phyloP scores from a whole-genome alignment of 805 yeast species.

The Saitoella complicata region DNA sequence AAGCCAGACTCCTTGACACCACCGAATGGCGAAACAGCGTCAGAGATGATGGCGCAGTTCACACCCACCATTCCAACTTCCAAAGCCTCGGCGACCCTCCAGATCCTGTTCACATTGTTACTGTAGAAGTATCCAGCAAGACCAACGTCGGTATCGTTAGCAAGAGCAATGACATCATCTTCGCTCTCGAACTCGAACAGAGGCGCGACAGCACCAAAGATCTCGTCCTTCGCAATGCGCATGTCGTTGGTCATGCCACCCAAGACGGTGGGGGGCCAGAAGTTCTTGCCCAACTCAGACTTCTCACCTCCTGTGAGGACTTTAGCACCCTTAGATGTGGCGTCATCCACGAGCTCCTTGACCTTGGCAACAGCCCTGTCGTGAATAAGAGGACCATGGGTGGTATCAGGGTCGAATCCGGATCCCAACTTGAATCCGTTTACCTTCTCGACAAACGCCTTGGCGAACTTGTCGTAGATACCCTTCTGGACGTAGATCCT shows the following conservation, averaged over 20 bases:
- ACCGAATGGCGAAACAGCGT: slow-evolving; percentile 40
- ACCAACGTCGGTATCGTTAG: slow-evolving; percentile 41
- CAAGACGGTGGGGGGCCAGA: slow-evolving; percentile 39
- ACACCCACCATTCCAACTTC: slow-evolving; percentile 54
- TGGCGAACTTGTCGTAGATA: slow-evolving; percentile 33
- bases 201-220: slow-evolving; percentile 52
- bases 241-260: slow-evolving; percentile 35
- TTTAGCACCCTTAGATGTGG: slow-evolving; percentile 38
- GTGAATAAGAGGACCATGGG: slow-evolving; percentile 45
- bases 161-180: slow-evolving; percentile 36
- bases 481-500: slow-evolving; percentile 39
- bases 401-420: slow-evolving; percentile 34
- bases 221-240: slow-evolving; percentile 39
- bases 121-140: slow-evolving; percentile 46
- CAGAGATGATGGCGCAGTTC: slow-evolving; percentile 42
- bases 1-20: slow-evolving; percentile 50
- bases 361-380: slow-evolving; percentile 36
- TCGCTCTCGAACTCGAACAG: slow-evolving; percentile 36
- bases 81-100: slow-evolving; percentile 37
- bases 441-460: slow-evolving; percentile 30
- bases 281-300: slow-evolving; percentile 13
- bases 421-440: slow-evolving; percentile 36
- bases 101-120: slow-evolving; percentile 33
- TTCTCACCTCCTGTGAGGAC: slow-evolving; percentile 29
- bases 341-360: slow-evolving; percentile 38